Evolutionary conservation across 148 eudicot genomes (phyloP).

Genomic region (Spergularia bocconei): DNA sequence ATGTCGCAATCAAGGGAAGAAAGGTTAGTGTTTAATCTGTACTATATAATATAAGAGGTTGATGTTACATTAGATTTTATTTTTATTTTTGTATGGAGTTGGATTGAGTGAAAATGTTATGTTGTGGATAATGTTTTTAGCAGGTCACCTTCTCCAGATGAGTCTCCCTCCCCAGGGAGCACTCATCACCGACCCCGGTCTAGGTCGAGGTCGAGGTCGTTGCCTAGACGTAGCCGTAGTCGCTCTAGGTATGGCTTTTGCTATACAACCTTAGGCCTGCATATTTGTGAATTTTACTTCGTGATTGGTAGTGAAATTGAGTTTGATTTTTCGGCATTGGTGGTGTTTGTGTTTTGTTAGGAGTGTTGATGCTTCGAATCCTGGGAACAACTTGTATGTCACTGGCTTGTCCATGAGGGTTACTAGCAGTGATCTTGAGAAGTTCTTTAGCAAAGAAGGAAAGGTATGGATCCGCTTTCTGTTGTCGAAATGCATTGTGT

Average conservation of each 20-base stretch:
- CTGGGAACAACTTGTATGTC: slow-evolving; percentile 73
- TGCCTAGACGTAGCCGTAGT: slow-evolving; percentile 48
- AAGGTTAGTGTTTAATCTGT: slow-evolving; percentile 41
- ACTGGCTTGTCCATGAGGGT: slow-evolving; percentile 72
- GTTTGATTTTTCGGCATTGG: background rate
- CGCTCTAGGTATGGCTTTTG: slow-evolving; percentile 45
- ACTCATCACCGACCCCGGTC: slow-evolving; percentile 32
- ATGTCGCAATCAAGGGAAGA: slow-evolving; percentile 49
- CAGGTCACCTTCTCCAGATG: slow-evolving; percentile 50
- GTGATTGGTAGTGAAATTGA: slow-evolving; percentile 3
- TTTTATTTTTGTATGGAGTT: background rate
- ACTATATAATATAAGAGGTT: background rate
- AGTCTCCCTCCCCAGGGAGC: slow-evolving; percentile 30
- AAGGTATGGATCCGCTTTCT: slow-evolving; percentile 41
- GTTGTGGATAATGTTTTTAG: slow-evolving; percentile 8
- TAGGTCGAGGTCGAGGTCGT: slow-evolving; percentile 31
- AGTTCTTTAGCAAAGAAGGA: slow-evolving; percentile 57
- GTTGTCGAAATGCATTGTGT: background rate
- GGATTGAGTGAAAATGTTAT: background rate
- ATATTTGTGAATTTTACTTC: slow-evolving; percentile 4
- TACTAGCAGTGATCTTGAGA: slow-evolving; percentile 54
- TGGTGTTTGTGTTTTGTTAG: slow-evolving; percentile 28
- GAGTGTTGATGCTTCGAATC: slow-evolving; percentile 53
- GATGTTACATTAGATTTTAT: background rate
- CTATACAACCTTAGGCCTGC: background rate